Base-by-base conservation (phyloP, 352 stramenopile species). In the Globisporangium alternatum region DNA sequence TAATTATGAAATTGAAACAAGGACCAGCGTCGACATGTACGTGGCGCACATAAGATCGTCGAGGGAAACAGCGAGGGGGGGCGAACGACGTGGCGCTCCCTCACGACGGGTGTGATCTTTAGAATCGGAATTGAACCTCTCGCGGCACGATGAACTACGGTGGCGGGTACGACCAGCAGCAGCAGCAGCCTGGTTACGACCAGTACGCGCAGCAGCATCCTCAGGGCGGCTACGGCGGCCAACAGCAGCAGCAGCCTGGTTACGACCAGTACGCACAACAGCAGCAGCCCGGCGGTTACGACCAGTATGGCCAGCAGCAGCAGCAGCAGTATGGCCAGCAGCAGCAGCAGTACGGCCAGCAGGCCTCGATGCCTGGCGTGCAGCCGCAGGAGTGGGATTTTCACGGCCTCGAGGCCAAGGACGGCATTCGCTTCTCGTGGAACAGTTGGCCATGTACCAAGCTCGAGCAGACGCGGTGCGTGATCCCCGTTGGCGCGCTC, bases 391-490 rank as follows among this genome's bases (percentile, higher is more conserved):
- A 91, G 54, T 96, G 87, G 87, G 87, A 96, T 61, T 94, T 96
- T 70, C 80, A 93, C 62, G 87, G 68, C 37, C 78, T 88, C 51
- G 87, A 96, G 66, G 82, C 82, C 54, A 91, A 91, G 66, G 95
- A 98, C 69, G 97, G 97, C 56, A 83, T 98, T 54, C 95, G 98
- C 48, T 98, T 99, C 69, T 98, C 93, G 53, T 99, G 98, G 89
- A 99, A 99, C 80, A 97, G 91, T 63, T 99, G 97, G 97, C 98
- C 98, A 39, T 97, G 86, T 66, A 98, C 90, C 48, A 94, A 98
- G 55, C 83, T 99, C 53, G 98, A 99, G 83, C 97, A 98, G 44
- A 99, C 96, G 31, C 88, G 97, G 19, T 97, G 94, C 65, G 97
- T 99, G n/a, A 96, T 99, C 39, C 98, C 98, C 17, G 88, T 98